Evolutionary conservation across 495 filamentous ascomycete genomes (phyloP).

Genomic region (Podospora conica): DNA sequence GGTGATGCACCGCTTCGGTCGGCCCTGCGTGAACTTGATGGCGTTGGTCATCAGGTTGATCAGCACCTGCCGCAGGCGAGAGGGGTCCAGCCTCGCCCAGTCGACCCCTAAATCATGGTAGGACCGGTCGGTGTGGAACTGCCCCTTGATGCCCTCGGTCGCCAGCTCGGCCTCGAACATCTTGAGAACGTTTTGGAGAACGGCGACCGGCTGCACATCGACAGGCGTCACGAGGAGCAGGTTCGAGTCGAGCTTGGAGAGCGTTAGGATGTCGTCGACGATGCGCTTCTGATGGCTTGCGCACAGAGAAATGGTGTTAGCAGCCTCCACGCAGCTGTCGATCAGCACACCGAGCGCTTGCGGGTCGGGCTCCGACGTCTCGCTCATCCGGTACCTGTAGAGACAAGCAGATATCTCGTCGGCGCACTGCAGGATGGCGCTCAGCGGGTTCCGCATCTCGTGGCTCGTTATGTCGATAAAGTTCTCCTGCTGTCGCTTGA

Average conservation of each 20-base stretch:
- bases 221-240: slow-evolving; percentile 70
- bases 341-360: slow-evolving; percentile 28
- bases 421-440: slow-evolving; percentile 73
- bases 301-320: slow-evolving; percentile 77
- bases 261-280: slow-evolving; percentile 75
- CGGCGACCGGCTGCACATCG: slow-evolving; percentile 60
- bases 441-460: slow-evolving; percentile 80
- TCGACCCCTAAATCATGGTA: slow-evolving; percentile 58
- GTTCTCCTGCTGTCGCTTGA: slow-evolving; percentile 67
- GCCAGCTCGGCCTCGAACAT: slow-evolving; percentile 80
- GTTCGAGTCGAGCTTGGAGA: slow-evolving; percentile 81
- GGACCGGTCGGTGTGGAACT: slow-evolving; percentile 59
- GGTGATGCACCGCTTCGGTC: slow-evolving; percentile 54
- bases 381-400: slow-evolving; percentile 30
- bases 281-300: slow-evolving; percentile 73
- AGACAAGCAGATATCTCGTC: slow-evolving; percentile 64
- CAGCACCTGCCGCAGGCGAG: slow-evolving; percentile 68
- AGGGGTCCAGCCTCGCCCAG: slow-evolving; percentile 75
- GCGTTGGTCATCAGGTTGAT: slow-evolving; percentile 76
- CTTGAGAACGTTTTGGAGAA: slow-evolving; percentile 63
- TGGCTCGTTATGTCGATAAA: slow-evolving; percentile 89
- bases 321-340: slow-evolving; percentile 61
- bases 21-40: slow-evolving; percentile 70
- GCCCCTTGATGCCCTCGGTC: slow-evolving; percentile 63
- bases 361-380: slow-evolving; percentile 10